A percentile compares a stretch with the other conserved stretches of the same genome.
Evolutionary conservation across 768 basidiomycete genomes (phyloP).

Genomic region (Nevesoporus exiguus): DNA sequence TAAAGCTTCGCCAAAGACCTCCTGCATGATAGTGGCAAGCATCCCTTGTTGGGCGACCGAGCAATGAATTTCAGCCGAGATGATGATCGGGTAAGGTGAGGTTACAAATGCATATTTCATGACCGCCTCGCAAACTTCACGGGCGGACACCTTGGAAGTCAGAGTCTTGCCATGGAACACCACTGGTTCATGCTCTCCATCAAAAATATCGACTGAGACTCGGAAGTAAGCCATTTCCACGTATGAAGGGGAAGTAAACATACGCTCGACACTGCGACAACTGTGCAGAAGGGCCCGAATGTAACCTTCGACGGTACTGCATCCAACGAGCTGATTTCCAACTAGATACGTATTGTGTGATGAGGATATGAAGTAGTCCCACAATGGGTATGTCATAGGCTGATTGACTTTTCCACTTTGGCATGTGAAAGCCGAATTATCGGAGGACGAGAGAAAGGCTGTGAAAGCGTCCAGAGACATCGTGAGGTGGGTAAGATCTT

Average conservation of each 20-base stretch:
- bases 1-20: slow-evolving; percentile 54
- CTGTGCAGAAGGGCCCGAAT: slow-evolving; percentile 86
- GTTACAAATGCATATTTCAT: slow-evolving; percentile 86
- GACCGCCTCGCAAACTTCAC: slow-evolving; percentile 81
- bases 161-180: slow-evolving; percentile 89
- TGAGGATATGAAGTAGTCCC: slow-evolving; percentile 85
- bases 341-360: slow-evolving; percentile 93
- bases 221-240: background rate
- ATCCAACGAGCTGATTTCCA: slow-evolving; percentile 82
- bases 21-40: slow-evolving; percentile 70
- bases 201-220: slow-evolving; percentile 81
- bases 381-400: slow-evolving; percentile 86
- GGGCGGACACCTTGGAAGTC: slow-evolving; percentile 76
- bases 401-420: slow-evolving; percentile 57
- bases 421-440: slow-evolving; percentile 62
- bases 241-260: slow-evolving; percentile 28
- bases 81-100: slow-evolving; percentile 88
- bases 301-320: slow-evolving; percentile 89
- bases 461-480: slow-evolving; percentile 65
- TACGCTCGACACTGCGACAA: slow-evolving; percentile 92
- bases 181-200: slow-evolving; percentile 80
- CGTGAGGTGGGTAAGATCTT: slow-evolving; percentile 10
- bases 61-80: slow-evolving; percentile 93
- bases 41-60: slow-evolving; percentile 72
- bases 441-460: slow-evolving; percentile 74